Conservation (phyloP, 2,329 filamentous ascomycete genomes). For the Ophiocordyceps camponoti-saundersi region DNA sequence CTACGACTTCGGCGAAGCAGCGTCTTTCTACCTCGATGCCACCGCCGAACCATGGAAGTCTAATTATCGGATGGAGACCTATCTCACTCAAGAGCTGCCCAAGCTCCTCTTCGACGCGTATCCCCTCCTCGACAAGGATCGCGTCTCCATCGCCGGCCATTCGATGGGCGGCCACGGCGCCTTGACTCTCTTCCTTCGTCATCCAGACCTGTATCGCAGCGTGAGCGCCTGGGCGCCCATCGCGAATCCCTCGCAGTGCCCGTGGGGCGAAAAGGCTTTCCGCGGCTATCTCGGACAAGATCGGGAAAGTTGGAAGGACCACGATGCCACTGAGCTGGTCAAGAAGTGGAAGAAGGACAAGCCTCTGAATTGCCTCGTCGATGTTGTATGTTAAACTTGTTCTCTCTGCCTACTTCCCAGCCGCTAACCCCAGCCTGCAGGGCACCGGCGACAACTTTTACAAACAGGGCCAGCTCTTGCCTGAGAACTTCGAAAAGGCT, state of each 20-base stretch:
- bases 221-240: slow-evolving; percentile 88
- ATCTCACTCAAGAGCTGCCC: slow-evolving; percentile 82
- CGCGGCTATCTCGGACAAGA: slow-evolving; percentile 72
- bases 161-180: slow-evolving; percentile 97
- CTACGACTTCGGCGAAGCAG: slow-evolving; percentile 84
- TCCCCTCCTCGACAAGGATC: slow-evolving; percentile 46
- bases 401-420: not conserved
- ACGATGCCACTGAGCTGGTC: slow-evolving; percentile 84
- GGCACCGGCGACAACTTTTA: slow-evolving; percentile 95
- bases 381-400: slow-evolving; percentile 46
- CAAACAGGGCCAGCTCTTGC: slow-evolving; percentile 79
- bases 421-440: slow-evolving; percentile 18
- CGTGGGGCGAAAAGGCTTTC: slow-evolving; percentile 96
- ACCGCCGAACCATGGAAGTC: slow-evolving; percentile 53
- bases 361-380: slow-evolving; percentile 66
- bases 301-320: slow-evolving; percentile 62
- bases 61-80: slow-evolving; percentile 89
- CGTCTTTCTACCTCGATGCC: slow-evolving; percentile 90
- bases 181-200: slow-evolving; percentile 77
- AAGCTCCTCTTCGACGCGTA: slow-evolving; percentile 56
- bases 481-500: slow-evolving; percentile 77
- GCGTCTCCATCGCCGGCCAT: slow-evolving; percentile 80
- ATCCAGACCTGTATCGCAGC: slow-evolving; percentile 77
- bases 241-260: slow-evolving; percentile 66
- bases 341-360: slow-evolving; percentile 48